Evolutionary conservation across 1,284 basidiomycete species (phyloP).

Genomic region (Cryptococcus maquisensis): DNA sequence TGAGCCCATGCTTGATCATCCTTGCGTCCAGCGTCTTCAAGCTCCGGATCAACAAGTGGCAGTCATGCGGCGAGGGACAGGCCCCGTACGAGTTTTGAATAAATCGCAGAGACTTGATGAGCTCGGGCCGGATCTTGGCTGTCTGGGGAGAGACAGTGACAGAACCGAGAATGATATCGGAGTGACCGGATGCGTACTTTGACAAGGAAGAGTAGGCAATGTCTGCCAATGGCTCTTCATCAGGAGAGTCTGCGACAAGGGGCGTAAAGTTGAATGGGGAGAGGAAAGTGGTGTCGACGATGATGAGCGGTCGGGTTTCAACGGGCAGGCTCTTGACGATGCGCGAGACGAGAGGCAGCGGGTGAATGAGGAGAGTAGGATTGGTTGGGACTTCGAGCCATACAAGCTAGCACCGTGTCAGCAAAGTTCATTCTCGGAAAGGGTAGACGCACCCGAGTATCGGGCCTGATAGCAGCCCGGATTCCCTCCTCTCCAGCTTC

Average conservation of each 20-base stretch:
- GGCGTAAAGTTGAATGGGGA: slow-evolving; percentile 90
- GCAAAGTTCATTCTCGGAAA: slow-evolving; percentile 4
- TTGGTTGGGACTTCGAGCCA: slow-evolving; percentile 97
- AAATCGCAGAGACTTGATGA: slow-evolving; percentile 63
- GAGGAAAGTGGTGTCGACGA: slow-evolving; percentile 89
- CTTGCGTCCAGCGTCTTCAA: slow-evolving; percentile 84
- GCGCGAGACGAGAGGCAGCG: slow-evolving; percentile 68
- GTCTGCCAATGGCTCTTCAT: slow-evolving; percentile 56
- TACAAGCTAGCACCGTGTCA: slow-evolving; percentile 60
- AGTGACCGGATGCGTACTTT: slow-evolving; percentile 93
- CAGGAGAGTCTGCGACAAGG: slow-evolving; percentile 58
- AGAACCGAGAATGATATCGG: slow-evolving; percentile 84
- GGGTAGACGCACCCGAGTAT: slow-evolving; percentile 67
- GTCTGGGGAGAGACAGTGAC: slow-evolving; percentile 55
- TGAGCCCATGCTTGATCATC: slow-evolving; percentile 80
- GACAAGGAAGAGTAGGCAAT: slow-evolving; percentile 56
- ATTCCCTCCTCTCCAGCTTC: slow-evolving; percentile 62
- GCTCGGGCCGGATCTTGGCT: slow-evolving; percentile 11
- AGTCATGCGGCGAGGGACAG: slow-evolving; percentile 82
- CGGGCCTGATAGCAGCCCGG: slow-evolving; percentile 60
- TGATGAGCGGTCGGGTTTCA: slow-evolving; percentile 57
- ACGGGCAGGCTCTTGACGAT: slow-evolving; percentile 58
- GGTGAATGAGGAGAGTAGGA: slow-evolving; percentile 66
- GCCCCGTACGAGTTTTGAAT: slow-evolving; percentile 87
- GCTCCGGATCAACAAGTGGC: slow-evolving; percentile 85